Percentiles rank a stretch among this genome's conserved stretches.
Conservation (phyloP, 2,329 filamentous ascomycete genomes). For the Neofusicoccum kwambonambiense region DNA sequence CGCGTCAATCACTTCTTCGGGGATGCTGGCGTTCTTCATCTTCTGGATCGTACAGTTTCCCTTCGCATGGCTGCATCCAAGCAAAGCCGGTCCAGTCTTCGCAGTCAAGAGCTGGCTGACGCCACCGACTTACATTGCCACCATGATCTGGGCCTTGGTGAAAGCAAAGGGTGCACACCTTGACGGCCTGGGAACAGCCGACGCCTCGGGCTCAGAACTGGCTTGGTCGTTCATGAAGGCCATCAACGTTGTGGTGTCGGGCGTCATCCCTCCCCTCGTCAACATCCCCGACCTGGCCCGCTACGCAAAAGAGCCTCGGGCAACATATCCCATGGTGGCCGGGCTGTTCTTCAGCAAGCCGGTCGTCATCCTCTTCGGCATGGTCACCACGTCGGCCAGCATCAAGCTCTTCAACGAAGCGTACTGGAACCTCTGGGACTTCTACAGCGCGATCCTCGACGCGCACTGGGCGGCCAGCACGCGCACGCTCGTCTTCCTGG, state of each 20-base stretch:
- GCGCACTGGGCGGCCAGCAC: slow-evolving; percentile 33
- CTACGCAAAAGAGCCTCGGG: slow-evolving; percentile 27
- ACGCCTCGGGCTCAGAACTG: neutral
- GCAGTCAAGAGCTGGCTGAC: neutral
- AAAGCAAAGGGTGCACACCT: neutral
- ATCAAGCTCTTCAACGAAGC: slow-evolving; percentile 27
- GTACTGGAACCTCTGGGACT: slow-evolving; percentile 42
- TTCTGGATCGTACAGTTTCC: slow-evolving; percentile 31
- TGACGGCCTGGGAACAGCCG: neutral
- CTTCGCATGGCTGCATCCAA: slow-evolving; percentile 31
- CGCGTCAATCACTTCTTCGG: slow-evolving; percentile 40
- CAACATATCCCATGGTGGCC: slow-evolving; percentile 26
- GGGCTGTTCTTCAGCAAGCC: slow-evolving; percentile 38
- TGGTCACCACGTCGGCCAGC: slow-evolving; percentile 34
- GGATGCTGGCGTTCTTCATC: slow-evolving; percentile 35
- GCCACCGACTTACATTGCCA: neutral
- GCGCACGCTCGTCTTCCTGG: slow-evolving; percentile 38
- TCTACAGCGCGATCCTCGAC: slow-evolving; percentile 36
- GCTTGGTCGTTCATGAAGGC: slow-evolving; percentile 2
- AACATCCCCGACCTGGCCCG: slow-evolving; percentile 40
- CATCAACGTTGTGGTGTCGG: slow-evolving; percentile 16
- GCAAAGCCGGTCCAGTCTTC: neutral
- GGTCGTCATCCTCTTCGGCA: slow-evolving; percentile 38
- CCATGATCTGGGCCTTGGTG: neutral
- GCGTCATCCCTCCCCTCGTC: slow-evolving; percentile 28